Base-by-base conservation (phyloP, 805 yeast genomes). In the Ogataea methylovora region DNA sequence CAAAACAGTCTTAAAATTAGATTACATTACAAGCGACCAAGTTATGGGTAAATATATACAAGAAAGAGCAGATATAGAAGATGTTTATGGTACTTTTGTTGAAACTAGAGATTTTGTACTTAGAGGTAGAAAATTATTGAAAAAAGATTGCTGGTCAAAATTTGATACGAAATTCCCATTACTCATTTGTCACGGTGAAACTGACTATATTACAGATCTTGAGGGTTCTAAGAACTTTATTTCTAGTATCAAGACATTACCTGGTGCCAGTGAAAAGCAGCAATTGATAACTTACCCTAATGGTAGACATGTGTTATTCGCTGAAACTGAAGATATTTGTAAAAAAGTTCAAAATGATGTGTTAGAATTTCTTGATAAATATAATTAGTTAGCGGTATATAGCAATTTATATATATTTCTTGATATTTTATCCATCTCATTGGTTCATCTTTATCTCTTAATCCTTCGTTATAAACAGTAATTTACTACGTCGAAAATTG, bases 141-240 rank as follows among this genome's bases (percentile, higher is more conserved):
- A 62, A 5, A 56, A 49, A 4, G 56, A 62, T 3, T 51, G 54
- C 27, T 66, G 61, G 34, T 43, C 60, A 3, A 54, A 60, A 29
- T 56, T 61, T 35, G 53, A 56, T 29, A 54, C 61, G 5, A 48
- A 62, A 7, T 60, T 67, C 9, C 75, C 84, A 0, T 46, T 81
- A 4, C 51, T 78, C 21, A 57, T 83, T 9, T 44, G 73, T 28
- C 90, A 82, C 51, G 87, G 90, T 21, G 60, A 63, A 8, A 58
- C 54, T n/a, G 94, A 84, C 51, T 56, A 65, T 24, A 67, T 83
- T 44, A 83, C 80, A 51, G 74, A 69, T 51, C 54, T 62, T 26
- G 55, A 61, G 13, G 76, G 70, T 4, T 61, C 79, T 14, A 51
- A 61, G 37, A 45, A 54, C 35, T 76, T 75, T 36, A 48, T 61